Conservation (phyloP, 495 filamentous ascomycete genomes). For the Penicillium bovifimosum region DNA sequence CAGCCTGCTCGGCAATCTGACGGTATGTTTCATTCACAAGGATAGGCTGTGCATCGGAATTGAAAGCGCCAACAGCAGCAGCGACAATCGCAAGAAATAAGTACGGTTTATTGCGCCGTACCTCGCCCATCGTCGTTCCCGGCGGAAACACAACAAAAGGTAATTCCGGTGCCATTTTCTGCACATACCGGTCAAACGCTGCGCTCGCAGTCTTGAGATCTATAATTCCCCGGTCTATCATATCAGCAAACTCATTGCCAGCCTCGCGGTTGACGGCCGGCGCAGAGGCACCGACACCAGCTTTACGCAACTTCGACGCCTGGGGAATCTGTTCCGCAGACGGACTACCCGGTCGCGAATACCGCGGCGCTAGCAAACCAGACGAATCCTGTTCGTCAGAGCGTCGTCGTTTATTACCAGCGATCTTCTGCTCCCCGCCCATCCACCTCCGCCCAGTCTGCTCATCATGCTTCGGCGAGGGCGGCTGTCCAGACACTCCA, state of each 20-base stretch:
- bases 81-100: conserved; percentile 77
- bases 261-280: conserved; percentile 8
- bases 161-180: conserved; percentile 63
- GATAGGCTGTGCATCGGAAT: conserved; percentile 51
- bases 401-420: conserved; percentile 23
- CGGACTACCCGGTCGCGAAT: conserved; percentile 19
- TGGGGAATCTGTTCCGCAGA: conserved; percentile 20
- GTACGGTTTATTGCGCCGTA: conserved; percentile 67
- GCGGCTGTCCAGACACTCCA: background rate
- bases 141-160: conserved; percentile 73
- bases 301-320: conserved; percentile 13
- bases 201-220: conserved; percentile 53
- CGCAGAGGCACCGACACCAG: conserved; percentile 4
- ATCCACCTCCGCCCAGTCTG: conserved; percentile 15
- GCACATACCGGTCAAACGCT: conserved; percentile 65
- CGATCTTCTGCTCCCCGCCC: conserved; percentile 3
- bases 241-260: conserved; percentile 48
- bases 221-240: conserved; percentile 67
- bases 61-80: conserved; percentile 57
- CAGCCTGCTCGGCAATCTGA: conserved; percentile 65
- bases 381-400: conserved; percentile 16
- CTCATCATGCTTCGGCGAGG: conserved; percentile 4
- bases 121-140: conserved; percentile 56
- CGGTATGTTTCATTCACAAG: conserved; percentile 68
- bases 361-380: conserved; percentile 14